Conservation (phyloP, 306 rosid species). For the Oxytropis ochrocephala region DNA sequence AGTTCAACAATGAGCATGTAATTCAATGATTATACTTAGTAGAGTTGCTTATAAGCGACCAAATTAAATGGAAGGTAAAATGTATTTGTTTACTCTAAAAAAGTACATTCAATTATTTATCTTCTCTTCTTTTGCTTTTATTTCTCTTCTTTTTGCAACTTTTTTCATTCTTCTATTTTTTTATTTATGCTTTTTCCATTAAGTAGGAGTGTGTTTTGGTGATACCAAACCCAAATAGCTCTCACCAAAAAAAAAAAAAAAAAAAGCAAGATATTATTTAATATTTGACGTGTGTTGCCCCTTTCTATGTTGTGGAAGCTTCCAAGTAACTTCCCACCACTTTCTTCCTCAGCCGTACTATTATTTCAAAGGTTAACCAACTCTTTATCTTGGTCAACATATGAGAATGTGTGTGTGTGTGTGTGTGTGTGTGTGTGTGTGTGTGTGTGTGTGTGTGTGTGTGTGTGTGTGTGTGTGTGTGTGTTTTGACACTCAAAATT, state of each 20-base stretch:
- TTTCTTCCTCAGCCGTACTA: not conserved
- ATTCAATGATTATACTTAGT: not conserved
- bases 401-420: too few relatives aligned
- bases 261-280: not conserved
- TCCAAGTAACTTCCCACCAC: slow-evolving; percentile 27
- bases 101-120: not conserved
- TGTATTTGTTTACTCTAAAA: not conserved
- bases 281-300: not conserved
- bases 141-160: not conserved
- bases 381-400: not conserved
- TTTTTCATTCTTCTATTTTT: not conserved
- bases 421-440: too few relatives aligned
- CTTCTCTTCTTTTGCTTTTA: not conserved
- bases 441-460: too few relatives aligned
- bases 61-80: not conserved
- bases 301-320: not conserved
- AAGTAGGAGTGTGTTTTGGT: not conserved
- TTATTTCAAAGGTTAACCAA: not conserved
- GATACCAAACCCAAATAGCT: not conserved
- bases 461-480: too few relatives aligned
- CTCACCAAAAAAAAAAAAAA: too few relatives aligned
- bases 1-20: not conserved
- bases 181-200: not conserved
- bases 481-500: too few relatives aligned
- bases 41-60: not conserved